Evolutionary conservation across 2,329 filamentous ascomycete species (phyloP).

Genomic region (Fusarium bulbicola): DNA sequence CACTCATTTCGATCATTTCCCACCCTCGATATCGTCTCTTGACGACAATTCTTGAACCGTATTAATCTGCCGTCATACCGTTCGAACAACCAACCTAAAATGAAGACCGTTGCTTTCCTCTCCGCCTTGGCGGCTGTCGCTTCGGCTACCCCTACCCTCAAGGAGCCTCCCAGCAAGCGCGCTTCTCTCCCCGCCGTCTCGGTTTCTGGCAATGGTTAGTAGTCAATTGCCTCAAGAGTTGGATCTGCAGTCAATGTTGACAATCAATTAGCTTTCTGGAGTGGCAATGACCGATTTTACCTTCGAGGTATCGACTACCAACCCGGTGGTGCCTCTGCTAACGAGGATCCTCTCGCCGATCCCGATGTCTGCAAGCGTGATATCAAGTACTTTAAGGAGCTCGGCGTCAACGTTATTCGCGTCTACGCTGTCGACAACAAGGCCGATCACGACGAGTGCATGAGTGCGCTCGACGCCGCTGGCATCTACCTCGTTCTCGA

Average conservation of each 20-base stretch:
- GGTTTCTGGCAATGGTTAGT: slow-evolving; percentile 65
- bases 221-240: neutral
- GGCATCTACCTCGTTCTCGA: slow-evolving; percentile 94
- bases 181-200: slow-evolving; percentile 60
- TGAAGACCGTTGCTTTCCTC: slow-evolving; percentile 60
- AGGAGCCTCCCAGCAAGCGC: slow-evolving; percentile 60
- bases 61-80: neutral
- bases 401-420: slow-evolving; percentile 90
- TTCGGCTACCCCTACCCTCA: slow-evolving; percentile 61
- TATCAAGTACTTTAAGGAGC: slow-evolving; percentile 80
- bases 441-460: slow-evolving; percentile 82
- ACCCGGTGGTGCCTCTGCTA: slow-evolving; percentile 65
- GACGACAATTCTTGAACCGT: slow-evolving; percentile 24
- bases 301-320: slow-evolving; percentile 70
- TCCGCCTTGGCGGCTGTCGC: slow-evolving; percentile 60
- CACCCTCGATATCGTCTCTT: slow-evolving; percentile 9
- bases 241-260: neutral
- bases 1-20: slow-evolving; percentile 30
- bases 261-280: slow-evolving; percentile 61
- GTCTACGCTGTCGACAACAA: slow-evolving; percentile 95
- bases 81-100: slow-evolving; percentile 45
- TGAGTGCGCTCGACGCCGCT: slow-evolving; percentile 80
- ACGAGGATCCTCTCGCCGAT: slow-evolving; percentile 81
- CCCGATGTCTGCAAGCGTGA: slow-evolving; percentile 77
- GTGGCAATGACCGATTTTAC: slow-evolving; percentile 64